Base-by-base conservation (phyloP, 306 rosid genomes). In the Medicago lupulina region DNA sequence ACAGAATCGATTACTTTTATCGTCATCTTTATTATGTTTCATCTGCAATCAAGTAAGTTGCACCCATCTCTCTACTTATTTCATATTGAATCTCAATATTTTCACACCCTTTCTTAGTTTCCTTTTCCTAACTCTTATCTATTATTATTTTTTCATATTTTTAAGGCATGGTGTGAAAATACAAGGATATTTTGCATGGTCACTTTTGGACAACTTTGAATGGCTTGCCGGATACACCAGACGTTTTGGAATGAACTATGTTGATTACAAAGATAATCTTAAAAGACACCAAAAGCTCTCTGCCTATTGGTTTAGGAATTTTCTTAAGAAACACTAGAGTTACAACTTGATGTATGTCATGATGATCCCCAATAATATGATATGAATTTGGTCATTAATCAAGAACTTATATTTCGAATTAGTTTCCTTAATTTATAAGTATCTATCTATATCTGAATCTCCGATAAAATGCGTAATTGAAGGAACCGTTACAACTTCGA, bases 121-220 rank as follows among this genome's bases (percentile, higher is more conserved):
- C 36, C 36, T 31, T 31, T 31, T 31, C 1, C 1, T 31, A 31
- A 2, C 3, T 2, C 2, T 2, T 43, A 9, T 50, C 0, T 7
- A 3, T 75, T 18, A 3, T 71, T 57, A 8, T 74, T 74, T 51
- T 74, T 61, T 74, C n/a, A n/a, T n/a, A n/a, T 61, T 68, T 67
- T 3, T 60, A 49, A 87, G 92, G 83, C 74, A 68, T 73, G 92
- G 81, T 17, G 87, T 80, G 55, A 87, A 82, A 2, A 78, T 87
- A 7, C 72, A 79, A 55, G 92, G 90, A 8, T 87, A 86, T 47
- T 87, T 89, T 74, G 92, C 90, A 10, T 87, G 95, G 95, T 86
- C 95, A 2, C 71, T 89, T 23, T 43, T 89, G 70, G 93, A 89
- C 79, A 78, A 83, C 77, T 85, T 87, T 10, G 91, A 89, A 85